These are phyloP conservation scores for Auriculariales sp. DNA, from an alignment of 768 basidiomycete species.

Conservation along the genomic window DNA sequence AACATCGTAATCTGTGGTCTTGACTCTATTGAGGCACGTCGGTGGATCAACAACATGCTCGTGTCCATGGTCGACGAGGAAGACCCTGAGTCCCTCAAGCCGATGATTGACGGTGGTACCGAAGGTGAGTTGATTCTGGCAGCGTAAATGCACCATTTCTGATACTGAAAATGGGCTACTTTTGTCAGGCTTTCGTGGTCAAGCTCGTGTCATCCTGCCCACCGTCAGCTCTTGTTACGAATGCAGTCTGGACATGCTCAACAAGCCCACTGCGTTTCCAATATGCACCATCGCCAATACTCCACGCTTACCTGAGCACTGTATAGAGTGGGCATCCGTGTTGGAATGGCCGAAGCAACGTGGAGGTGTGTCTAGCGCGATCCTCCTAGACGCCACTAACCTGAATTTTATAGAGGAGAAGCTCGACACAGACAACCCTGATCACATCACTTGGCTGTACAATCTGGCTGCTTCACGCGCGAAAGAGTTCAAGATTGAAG, in stretches of 20 bases:
- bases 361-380: conserved; percentile 39
- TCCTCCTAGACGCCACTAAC: not conserved
- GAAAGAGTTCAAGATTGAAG: conserved; percentile 91
- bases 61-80: conserved; percentile 91
- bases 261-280: conserved; percentile 92
- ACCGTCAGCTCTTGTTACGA: conserved; percentile 95
- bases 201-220: conserved; percentile 92
- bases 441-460: conserved; percentile 91
- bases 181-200: conserved; percentile 83
- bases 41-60: conserved; percentile 98
- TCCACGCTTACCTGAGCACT: conserved; percentile 93
- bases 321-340: conserved; percentile 99
- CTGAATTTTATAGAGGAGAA: conserved; percentile 77
- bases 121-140: conserved; percentile 48
- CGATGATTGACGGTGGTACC: conserved; percentile 95
- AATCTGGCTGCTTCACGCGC: conserved; percentile 68
- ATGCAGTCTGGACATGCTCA: conserved; percentile 95
- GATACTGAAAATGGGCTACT: too few species aligned
- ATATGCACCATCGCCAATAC: conserved; percentile 99
- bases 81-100: conserved; percentile 84
- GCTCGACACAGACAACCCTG: conserved; percentile 93
- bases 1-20: conserved; percentile 94
- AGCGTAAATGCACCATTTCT: not conserved
- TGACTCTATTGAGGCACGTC: conserved; percentile 90
- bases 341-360: conserved; percentile 94